Percentiles rank a stretch among this genome's conserved stretches.
Conservation (phyloP, 2,329 filamentous ascomycete genomes). For the Aspergillus eucalypticola region DNA sequence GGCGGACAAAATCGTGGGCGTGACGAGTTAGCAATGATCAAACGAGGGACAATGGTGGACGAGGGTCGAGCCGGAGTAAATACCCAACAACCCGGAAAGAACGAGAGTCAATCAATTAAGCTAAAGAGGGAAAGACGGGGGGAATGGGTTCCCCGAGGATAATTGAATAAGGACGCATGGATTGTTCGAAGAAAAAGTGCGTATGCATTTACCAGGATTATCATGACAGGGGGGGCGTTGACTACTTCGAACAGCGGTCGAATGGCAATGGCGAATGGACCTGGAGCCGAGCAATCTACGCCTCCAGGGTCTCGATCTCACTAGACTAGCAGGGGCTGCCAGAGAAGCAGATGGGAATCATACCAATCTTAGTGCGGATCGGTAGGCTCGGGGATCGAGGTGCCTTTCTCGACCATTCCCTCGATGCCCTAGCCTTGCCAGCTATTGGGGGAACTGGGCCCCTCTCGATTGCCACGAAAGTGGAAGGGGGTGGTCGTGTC, state of each 20-base stretch:
- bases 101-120: conserved; percentile 17
- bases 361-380: neutral
- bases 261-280: conserved; percentile 6
- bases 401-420: neutral
- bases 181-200: conserved; percentile 16
- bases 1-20: conserved; percentile 1
- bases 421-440: neutral
- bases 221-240: conserved; percentile 13
- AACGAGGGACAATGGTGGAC: conserved; percentile 8
- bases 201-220: conserved; percentile 16
- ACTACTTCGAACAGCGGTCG: conserved; percentile 10
- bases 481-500: neutral
- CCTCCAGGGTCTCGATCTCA: conserved; percentile 4
- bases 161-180: conserved; percentile 20
- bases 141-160: conserved; percentile 11
- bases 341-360: conserved; percentile 3
- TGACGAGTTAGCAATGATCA: conserved; percentile 6
- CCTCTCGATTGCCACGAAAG: neutral
- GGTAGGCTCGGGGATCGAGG: neutral
- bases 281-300: neutral
- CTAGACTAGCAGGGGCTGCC: conserved; percentile 5
- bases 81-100: conserved; percentile 11
- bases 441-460: neutral
- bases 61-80: conserved; percentile 14
- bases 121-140: conserved; percentile 12